Evolutionary conservation across 371 early-diverging fungal genomes (phyloP).

Genomic region (Thermomucor indicae-seudaticae): DNA sequence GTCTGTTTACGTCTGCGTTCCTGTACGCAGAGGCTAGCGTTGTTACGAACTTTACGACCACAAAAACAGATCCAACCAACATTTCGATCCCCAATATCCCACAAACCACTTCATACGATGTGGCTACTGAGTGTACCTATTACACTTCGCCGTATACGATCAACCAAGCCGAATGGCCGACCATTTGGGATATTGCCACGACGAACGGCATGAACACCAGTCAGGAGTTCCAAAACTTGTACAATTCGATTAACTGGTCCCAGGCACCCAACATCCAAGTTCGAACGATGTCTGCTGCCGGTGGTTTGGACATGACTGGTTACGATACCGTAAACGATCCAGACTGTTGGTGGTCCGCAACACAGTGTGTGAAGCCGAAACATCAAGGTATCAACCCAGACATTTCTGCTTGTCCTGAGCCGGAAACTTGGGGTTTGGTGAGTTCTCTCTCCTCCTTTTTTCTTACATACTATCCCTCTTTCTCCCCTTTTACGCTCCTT

Average conservation of each 20-base stretch:
- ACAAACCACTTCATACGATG: conserved; percentile 25
- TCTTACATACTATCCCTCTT: neutral
- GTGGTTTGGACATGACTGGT: conserved; percentile 24
- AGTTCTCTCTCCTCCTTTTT: conserved; percentile 6
- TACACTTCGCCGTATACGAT: conserved; percentile 18
- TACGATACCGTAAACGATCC: conserved; percentile 37
- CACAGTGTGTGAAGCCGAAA: conserved; percentile 37
- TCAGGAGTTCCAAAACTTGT: conserved; percentile 35
- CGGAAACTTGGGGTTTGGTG: conserved; percentile 40
- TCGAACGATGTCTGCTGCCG: conserved; percentile 20
- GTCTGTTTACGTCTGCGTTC: neutral
- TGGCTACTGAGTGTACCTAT: conserved; percentile 18
- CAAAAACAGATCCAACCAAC: conserved; percentile 23
- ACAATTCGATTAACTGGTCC: conserved; percentile 46
- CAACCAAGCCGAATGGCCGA: conserved; percentile 41
- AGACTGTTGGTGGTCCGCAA: conserved; percentile 48
- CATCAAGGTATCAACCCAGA: conserved; percentile 27
- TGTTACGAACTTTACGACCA: conserved; percentile 13
- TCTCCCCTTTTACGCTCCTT: neutral
- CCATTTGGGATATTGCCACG: conserved; percentile 42
- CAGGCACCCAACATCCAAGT: conserved; percentile 35
- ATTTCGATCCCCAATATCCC: conserved; percentile 21
- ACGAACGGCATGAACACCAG: conserved; percentile 40
- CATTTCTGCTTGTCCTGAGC: conserved; percentile 33
- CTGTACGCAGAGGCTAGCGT: conserved; percentile 5